phyloP scores from a whole-genome alignment of 1,139 yeast species.

The Debaryomyces nepalensis region DNA sequence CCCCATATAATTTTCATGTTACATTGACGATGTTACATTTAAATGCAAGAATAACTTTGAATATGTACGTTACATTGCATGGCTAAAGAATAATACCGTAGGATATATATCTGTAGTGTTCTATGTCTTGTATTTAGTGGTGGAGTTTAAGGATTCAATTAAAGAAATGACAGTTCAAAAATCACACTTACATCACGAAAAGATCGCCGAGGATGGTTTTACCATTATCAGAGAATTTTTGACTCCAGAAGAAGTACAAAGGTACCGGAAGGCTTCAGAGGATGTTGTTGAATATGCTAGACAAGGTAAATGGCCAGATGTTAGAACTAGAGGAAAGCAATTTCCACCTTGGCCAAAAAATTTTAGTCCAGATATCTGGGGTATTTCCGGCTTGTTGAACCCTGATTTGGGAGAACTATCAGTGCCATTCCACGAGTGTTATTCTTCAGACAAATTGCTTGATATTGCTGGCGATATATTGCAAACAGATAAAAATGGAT shows the following conservation, averaged over 20 bases:
- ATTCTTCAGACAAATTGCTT: slow-evolving; percentile 47
- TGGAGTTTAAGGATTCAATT: neutral
- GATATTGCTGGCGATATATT: slow-evolving; percentile 50
- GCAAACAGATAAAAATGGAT: slow-evolving; percentile 39
- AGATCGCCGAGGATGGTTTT: slow-evolving; percentile 50
- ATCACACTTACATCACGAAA: slow-evolving; percentile 29
- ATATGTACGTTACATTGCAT: no score
- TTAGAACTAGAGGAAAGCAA: slow-evolving; percentile 59
- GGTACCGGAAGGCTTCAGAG: slow-evolving; percentile 45
- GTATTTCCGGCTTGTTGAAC: slow-evolving; percentile 54
- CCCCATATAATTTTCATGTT: no score
- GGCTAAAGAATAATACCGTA: no score
- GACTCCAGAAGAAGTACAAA: slow-evolving; percentile 43
- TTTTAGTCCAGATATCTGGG: slow-evolving; percentile 62
- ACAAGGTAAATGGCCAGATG: slow-evolving; percentile 56
- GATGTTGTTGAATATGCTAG: slow-evolving; percentile 51
- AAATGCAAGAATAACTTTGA: no score
- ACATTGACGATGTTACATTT: no score
- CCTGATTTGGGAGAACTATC: slow-evolving; percentile 51
- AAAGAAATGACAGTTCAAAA: slow-evolving; percentile 12
- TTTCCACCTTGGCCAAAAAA: slow-evolving; percentile 65
- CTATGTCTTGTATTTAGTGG: no score
- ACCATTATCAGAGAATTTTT: slow-evolving; percentile 49
- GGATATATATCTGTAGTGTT: no score
- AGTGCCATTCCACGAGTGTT: slow-evolving; percentile 48